phyloP scores from a whole-genome alignment of 225 moss, liverwort and hornwort species.

The Physcomitrellopsis africana region DNA sequence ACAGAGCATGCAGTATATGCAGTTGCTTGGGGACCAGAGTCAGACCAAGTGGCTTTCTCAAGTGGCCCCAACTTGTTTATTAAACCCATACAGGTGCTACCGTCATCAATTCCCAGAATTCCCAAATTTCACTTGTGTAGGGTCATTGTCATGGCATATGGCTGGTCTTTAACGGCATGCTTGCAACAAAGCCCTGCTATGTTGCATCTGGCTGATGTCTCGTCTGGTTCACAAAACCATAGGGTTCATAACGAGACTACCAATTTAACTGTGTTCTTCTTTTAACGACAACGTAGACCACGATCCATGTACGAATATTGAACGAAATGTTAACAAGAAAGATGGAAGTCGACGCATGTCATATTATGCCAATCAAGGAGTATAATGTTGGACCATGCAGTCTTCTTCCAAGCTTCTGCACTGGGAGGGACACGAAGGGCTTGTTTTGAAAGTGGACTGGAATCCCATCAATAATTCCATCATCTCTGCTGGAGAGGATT shows the following conservation, averaged over 20 bases:
- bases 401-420: conserved; percentile 65
- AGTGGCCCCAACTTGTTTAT: conserved; percentile 69
- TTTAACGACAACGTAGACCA: neutral
- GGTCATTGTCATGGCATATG: neutral
- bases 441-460: conserved; percentile 82
- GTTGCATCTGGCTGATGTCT: neutral
- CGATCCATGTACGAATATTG: neutral
- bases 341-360: neutral
- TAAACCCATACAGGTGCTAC: conserved; percentile 70
- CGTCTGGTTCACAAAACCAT: neutral
- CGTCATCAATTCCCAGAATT: neutral
- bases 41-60: conserved; percentile 79
- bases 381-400: conserved; percentile 29
- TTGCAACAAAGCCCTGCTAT: neutral
- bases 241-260: neutral
- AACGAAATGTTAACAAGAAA: neutral
- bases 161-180: neutral
- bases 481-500: conserved; percentile 91
- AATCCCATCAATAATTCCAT: conserved; percentile 78
- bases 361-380: neutral
- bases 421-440: conserved; percentile 82
- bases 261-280: neutral
- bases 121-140: neutral
- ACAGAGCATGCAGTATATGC: conserved; percentile 78
- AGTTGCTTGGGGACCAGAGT: conserved; percentile 85